These are phyloP conservation scores for Dianthus caryophyllus DNA, from an alignment of 148 eudicot species.

Conservation along the genomic window DNA sequence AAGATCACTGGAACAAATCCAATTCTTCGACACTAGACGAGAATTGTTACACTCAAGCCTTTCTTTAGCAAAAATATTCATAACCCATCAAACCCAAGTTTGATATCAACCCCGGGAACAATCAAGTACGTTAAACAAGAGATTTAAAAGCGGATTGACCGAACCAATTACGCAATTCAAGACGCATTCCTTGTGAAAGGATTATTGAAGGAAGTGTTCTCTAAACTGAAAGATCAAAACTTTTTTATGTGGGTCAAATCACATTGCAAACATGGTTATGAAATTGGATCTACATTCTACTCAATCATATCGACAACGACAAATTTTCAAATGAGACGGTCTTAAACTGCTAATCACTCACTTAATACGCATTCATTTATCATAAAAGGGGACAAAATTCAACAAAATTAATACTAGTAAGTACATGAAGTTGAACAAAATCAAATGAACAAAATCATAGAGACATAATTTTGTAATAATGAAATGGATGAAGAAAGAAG, in stretches of 20 bases:
- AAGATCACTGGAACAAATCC: constrained; percentile 12
- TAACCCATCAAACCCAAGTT: constrained; percentile 15
- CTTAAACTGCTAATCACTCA: too few species aligned
- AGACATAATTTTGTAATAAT: background rate
- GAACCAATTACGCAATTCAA: background rate
- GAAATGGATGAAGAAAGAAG: background rate
- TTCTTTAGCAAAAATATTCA: background rate
- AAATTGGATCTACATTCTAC: constrained; percentile 16
- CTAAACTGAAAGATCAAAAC: constrained; percentile 21
- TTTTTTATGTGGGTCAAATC: constrained; percentile 19
- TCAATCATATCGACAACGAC: constrained; percentile 7
- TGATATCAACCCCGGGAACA: background rate
- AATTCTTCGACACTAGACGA: background rate
- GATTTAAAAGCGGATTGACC: too few species aligned
- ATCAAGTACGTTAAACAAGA: background rate
- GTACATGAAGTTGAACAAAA: too few species aligned
- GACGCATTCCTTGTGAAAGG: constrained; percentile 9
- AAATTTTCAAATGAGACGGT: background rate
- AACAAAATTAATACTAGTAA: too few species aligned
- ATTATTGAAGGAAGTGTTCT: constrained; percentile 23
- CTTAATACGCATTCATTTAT: too few species aligned
- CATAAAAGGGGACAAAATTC: too few species aligned
- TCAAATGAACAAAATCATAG: too few species aligned
- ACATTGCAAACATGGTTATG: constrained; percentile 19
- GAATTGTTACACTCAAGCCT: background rate